Evolutionary conservation across 176 grass and related monocot species (phyloP).

Genomic region (Oryza brachyantha): DNA sequence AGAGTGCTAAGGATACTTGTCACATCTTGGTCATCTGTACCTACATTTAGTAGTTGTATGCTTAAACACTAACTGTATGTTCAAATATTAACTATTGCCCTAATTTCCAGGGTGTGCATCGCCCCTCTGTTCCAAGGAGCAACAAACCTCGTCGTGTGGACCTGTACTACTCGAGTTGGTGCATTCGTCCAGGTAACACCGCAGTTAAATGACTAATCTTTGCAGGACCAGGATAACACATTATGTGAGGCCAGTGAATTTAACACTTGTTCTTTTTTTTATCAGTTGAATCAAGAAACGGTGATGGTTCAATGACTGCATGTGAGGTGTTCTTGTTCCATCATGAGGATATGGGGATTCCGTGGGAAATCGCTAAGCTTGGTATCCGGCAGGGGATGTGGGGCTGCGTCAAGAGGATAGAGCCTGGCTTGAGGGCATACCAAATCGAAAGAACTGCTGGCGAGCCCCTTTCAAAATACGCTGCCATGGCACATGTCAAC

Average conservation of each 20-base stretch:
- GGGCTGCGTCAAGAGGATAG: slow-evolving; percentile 75
- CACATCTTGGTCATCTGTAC: neutral
- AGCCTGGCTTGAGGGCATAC: slow-evolving; percentile 84
- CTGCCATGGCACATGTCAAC: slow-evolving; percentile 56
- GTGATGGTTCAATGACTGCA: slow-evolving; percentile 70
- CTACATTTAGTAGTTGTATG: neutral
- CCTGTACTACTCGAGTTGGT: slow-evolving; percentile 97
- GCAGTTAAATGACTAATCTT: neutral
- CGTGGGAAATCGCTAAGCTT: slow-evolving; percentile 75
- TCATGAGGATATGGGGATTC: slow-evolving; percentile 95
- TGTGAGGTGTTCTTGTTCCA: slow-evolving; percentile 96
- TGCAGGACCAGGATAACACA: neutral
- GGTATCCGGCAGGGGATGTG: slow-evolving; percentile 92
- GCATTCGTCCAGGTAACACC: slow-evolving; percentile 78
- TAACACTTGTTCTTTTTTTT: neutral
- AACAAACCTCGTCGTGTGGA: slow-evolving; percentile 93
- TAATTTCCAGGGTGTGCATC: slow-evolving; percentile 67
- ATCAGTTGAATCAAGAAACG: slow-evolving; percentile 78
- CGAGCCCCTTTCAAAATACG: slow-evolving; percentile 54
- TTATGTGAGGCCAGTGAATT: neutral
- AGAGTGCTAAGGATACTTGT: neutral
- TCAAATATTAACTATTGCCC: neutral
- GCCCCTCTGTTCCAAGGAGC: slow-evolving; percentile 56
- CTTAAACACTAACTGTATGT: neutral
- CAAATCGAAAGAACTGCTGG: slow-evolving; percentile 39